phyloP scores from a whole-genome alignment of 2,329 filamentous ascomycete genomes.

The Apiospora sp. region DNA sequence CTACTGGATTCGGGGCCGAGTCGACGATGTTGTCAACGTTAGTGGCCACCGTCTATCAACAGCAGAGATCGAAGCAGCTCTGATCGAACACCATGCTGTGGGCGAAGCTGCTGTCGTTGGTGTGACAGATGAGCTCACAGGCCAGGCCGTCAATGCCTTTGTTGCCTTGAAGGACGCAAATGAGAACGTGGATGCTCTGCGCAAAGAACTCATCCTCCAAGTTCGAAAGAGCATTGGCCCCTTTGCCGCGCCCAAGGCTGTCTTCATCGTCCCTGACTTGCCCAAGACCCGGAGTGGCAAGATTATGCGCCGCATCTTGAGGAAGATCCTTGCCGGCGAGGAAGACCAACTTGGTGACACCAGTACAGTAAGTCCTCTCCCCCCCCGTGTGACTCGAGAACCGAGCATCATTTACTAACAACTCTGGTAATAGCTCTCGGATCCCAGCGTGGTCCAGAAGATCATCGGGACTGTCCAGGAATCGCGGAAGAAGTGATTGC shows the following conservation, averaged over 20 bases:
- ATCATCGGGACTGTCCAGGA: conserved; percentile 86
- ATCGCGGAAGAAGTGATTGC: conserved; percentile 58
- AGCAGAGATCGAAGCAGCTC: conserved; percentile 95
- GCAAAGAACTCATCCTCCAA: conserved; percentile 93
- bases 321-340: conserved; percentile 97
- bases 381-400: conserved; percentile 1
- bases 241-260: conserved; percentile 93
- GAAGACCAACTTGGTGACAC: conserved; percentile 96
- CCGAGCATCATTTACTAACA: background rate
- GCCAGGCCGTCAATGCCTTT: conserved; percentile 97
- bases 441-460: conserved; percentile 86
- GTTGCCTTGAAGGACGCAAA: conserved; percentile 89
- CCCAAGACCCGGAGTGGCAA: conserved; percentile 98
- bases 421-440: conserved; percentile 70
- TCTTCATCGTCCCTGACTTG: conserved; percentile 90
- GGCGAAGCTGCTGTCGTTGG: conserved; percentile 97
- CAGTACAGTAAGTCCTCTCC: conserved; percentile 73
- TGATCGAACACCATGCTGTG: conserved; percentile 89
- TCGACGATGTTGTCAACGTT: conserved; percentile 98
- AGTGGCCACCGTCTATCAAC: conserved; percentile 95
- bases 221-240: conserved; percentile 97
- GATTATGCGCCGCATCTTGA: conserved; percentile 97
- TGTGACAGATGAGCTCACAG: conserved; percentile 90
- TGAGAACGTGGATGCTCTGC: conserved; percentile 78
- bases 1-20: conserved; percentile 99